A percentile compares a stretch with the other conserved stretches of the same genome.
Evolutionary conservation across 805 yeast genomes (phyloP).

Genomic region (Pichia cephalocereana): DNA sequence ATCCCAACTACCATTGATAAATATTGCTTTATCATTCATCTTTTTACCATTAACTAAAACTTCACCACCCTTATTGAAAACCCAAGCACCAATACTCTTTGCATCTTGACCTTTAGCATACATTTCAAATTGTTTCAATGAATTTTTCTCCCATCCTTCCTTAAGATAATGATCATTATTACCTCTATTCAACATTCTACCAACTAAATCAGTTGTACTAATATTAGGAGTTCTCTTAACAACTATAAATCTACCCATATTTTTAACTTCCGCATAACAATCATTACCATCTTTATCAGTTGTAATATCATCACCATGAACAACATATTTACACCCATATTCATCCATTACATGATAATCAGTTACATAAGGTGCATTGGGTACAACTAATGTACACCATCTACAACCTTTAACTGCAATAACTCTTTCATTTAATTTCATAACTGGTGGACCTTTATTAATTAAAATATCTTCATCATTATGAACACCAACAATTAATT

Average conservation of each 20-base stretch:
- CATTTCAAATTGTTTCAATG: conserved; percentile 31
- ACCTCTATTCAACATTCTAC: conserved; percentile 64
- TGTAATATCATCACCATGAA: conserved; percentile 97
- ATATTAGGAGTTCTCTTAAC: conserved; percentile 92
- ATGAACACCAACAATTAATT: conserved; percentile 81
- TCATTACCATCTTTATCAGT: conserved; percentile 95
- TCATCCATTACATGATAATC: conserved; percentile 69
- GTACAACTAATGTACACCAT: conserved; percentile 70
- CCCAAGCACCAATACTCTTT: conserved; percentile 46
- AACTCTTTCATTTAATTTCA: conserved; percentile 71
- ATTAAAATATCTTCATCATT: conserved; percentile 74
- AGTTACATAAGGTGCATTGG: conserved; percentile 89
- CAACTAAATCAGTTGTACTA: conserved; percentile 90
- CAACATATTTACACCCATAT: conserved; percentile 79
- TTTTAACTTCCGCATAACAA: conserved; percentile 78
- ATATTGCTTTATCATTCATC: conserved; percentile 22
- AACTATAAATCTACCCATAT: conserved; percentile 76
- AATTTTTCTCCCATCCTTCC: conserved; percentile 16
- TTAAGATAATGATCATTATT: conserved; percentile 46
- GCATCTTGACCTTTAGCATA: conserved; percentile 67
- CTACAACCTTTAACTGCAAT: conserved; percentile 84
- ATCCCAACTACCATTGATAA: conserved; percentile 83
- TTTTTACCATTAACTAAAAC: conserved; percentile 21
- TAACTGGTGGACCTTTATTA: conserved; percentile 93
- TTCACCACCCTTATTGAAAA: conserved; percentile 28